phyloP scores from a whole-genome alignment of 192 early-diverging fungal species.

The Umbelopsis sp. region DNA sequence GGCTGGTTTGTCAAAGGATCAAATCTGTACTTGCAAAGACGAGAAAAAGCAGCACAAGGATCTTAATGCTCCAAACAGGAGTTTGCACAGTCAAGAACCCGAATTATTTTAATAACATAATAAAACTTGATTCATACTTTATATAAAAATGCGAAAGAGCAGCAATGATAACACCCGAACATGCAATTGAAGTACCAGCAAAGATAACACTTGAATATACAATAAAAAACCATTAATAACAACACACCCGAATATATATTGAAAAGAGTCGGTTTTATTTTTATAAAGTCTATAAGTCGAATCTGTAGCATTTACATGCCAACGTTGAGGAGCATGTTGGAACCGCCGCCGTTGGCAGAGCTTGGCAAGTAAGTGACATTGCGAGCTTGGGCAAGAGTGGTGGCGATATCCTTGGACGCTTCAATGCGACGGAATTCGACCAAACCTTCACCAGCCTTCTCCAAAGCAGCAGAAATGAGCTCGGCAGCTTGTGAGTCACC shows the following conservation, averaged over 20 bases:
- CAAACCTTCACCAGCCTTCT: constrained; percentile 91
- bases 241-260: background rate
- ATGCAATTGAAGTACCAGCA: no score
- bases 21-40: constrained; percentile 35
- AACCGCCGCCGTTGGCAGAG: constrained; percentile 50
- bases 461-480: constrained; percentile 82
- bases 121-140: background rate
- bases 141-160: no score
- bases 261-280: no score
- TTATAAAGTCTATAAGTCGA: no score
- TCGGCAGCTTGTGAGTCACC: constrained; percentile 96
- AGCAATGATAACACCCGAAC: no score
- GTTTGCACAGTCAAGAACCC: no score
- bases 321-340: constrained; percentile 77
- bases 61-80: background rate
- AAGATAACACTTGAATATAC: no score
- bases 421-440: constrained; percentile 97
- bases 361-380: constrained; percentile 94
- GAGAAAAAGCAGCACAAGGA: constrained; percentile 17
- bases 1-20: constrained; percentile 29
- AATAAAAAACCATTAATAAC: no score
- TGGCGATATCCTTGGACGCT: constrained; percentile 96
- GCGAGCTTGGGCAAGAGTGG: constrained; percentile 76
- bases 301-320: constrained; percentile 1
- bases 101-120: background rate